Evolutionary conservation across 352 stramenopile genomes (phyloP).

Genomic region (Elongisporangium senticosum): DNA sequence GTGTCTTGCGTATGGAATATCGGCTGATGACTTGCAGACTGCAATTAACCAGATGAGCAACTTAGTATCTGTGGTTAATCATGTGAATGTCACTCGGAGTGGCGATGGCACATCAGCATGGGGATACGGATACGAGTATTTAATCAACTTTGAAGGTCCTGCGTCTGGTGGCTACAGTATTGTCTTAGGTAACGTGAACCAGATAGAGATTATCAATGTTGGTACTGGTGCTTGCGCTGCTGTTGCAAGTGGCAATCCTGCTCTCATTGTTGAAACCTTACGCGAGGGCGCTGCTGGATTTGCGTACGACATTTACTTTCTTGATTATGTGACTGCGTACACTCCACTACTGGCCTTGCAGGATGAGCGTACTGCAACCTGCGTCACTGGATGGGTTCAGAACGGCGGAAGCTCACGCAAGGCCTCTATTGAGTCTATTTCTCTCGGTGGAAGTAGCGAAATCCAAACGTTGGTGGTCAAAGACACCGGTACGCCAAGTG

Average conservation of each 20-base stretch:
- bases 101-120: conserved; percentile 57
- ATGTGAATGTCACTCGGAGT: conserved; percentile 61
- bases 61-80: conserved; percentile 24
- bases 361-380: conserved; percentile 18
- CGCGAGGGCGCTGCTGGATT: conserved; percentile 49
- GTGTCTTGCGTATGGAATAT: conserved; percentile 74
- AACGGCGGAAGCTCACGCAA: conserved; percentile 39
- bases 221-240: conserved; percentile 31
- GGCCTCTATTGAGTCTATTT: conserved; percentile 31
- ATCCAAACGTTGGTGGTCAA: conserved; percentile 48
- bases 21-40: conserved; percentile 43
- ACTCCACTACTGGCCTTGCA: conserved; percentile 29
- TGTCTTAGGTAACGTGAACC: conserved; percentile 50
- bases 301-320: conserved; percentile 77
- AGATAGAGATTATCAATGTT: conserved; percentile 48
- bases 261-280: conserved; percentile 64
- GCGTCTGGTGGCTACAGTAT: conserved; percentile 47
- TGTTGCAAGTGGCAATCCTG: conserved; percentile 37
- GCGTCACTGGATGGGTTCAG: conserved; percentile 19
- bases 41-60: conserved; percentile 60
- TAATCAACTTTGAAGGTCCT: conserved; percentile 55
- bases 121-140: conserved; percentile 79
- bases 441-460: conserved; percentile 53
- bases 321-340: conserved; percentile 32
- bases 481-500: conserved; percentile 15